Evolutionary conservation across 1,139 yeast species (phyloP).

Genomic region (Lodderomyces elongisporus): DNA sequence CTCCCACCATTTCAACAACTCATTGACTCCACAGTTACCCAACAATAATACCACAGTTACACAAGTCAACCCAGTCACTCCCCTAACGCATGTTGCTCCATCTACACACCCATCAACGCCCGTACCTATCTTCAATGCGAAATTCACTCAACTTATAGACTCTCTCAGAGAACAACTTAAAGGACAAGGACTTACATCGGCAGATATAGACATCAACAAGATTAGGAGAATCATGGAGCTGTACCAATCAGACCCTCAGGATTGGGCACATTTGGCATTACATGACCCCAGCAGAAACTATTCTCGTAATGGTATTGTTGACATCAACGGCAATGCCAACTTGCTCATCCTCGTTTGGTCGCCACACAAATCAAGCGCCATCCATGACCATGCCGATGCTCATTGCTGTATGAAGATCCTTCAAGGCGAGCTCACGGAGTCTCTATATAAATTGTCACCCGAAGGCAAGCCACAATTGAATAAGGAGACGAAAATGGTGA

Average conservation of each 20-base stretch:
- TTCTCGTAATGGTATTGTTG: slow-evolving; percentile 61
- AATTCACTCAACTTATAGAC: slow-evolving; percentile 1
- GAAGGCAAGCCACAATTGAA: slow-evolving; percentile 22
- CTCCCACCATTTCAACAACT: not conserved
- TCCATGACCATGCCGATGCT: slow-evolving; percentile 76
- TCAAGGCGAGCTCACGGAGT: slow-evolving; percentile 56
- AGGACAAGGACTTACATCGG: slow-evolving; percentile 34
- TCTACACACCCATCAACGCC: not conserved
- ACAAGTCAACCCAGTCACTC: no score
- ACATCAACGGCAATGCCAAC: slow-evolving; percentile 66
- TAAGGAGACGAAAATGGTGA: slow-evolving; percentile 30
- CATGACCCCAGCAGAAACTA: slow-evolving; percentile 48
- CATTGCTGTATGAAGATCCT: slow-evolving; percentile 66
- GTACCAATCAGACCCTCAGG: slow-evolving; percentile 45
- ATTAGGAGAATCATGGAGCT: slow-evolving; percentile 44
- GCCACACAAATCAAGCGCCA: slow-evolving; percentile 61
- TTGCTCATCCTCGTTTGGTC: slow-evolving; percentile 67
- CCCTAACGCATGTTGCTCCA: no score
- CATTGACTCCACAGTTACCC: not conserved
- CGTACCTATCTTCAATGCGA: not conserved
- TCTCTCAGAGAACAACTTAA: not conserved
- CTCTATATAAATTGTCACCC: slow-evolving; percentile 51
- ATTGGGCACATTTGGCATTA: slow-evolving; percentile 60
- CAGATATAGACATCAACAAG: slow-evolving; percentile 52
- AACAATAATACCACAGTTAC: no score